Conservation (phyloP, 2,329 filamentous ascomycete species). For the Aureobasidium sp. region DNA sequence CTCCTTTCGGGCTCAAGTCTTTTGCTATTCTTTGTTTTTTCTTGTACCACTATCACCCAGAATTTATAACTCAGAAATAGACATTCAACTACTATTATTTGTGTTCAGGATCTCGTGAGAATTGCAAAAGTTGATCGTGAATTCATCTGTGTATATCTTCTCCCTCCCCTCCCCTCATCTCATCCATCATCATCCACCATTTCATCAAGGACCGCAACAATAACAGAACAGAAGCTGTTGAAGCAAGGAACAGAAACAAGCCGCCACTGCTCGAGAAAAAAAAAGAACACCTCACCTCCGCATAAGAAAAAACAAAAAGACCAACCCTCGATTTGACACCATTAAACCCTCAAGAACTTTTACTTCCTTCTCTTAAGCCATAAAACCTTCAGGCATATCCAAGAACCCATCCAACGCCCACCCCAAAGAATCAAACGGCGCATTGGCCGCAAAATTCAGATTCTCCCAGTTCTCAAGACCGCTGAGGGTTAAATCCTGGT, state of each 20-base stretch:
- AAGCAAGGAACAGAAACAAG: neutral
- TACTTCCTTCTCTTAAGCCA: neutral
- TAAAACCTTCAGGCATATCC: conserved; percentile 53
- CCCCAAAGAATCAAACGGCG: conserved; percentile 86
- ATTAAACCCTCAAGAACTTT: neutral
- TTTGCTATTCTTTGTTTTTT: neutral
- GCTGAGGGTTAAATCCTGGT: conserved; percentile 23
- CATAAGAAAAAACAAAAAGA: neutral
- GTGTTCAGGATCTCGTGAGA: neutral
- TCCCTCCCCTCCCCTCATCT: neutral
- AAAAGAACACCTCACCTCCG: neutral
- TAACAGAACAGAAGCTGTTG: neutral
- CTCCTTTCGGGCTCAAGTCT: neutral
- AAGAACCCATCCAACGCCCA: conserved; percentile 87
- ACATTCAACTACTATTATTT: no score
- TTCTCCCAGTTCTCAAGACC: conserved; percentile 26
- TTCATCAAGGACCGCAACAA: neutral
- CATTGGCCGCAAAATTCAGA: conserved; percentile 45
- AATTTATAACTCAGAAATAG: neutral
- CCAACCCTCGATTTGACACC: neutral
- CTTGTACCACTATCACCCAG: neutral
- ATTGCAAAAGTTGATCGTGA: conserved; percentile 8
- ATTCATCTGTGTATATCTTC: neutral
- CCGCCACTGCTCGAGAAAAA: neutral
- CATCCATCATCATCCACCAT: neutral